These are phyloP conservation scores for Iris macrosiphon DNA, from an alignment of 106 monocot genomes.

Conservation along the genomic window DNA sequence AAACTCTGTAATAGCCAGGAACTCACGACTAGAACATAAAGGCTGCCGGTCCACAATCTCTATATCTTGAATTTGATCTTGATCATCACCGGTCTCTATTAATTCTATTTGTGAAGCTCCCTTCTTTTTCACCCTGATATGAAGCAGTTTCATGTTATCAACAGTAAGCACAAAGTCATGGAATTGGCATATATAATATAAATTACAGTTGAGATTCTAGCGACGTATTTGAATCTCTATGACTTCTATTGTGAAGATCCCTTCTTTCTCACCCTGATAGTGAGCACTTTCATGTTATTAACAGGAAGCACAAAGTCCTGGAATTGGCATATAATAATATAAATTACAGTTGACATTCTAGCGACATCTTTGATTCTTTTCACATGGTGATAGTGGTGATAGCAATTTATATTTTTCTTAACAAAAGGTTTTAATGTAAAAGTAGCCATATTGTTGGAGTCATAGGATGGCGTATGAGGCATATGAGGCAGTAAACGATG, in stretches of 20 bases:
- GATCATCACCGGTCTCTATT: constrained; percentile 13
- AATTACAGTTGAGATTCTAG: too few relatives aligned
- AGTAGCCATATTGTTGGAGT: too few relatives aligned
- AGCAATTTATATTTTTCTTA: too few relatives aligned
- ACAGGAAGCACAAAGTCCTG: too few relatives aligned
- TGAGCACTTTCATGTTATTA: too few relatives aligned
- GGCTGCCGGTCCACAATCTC: constrained; percentile 14
- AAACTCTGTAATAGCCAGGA: constrained; percentile 25
- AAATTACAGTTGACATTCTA: too few relatives aligned
- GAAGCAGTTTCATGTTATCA: neutral
- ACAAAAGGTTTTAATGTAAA: too few relatives aligned
- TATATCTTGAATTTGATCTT: constrained; percentile 6
- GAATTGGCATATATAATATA: neutral
- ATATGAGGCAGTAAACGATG: too few relatives aligned
- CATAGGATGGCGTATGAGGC: too few relatives aligned
- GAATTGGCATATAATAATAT: neutral
- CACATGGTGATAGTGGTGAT: too few relatives aligned
- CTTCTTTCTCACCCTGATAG: neutral
- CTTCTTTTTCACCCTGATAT: constrained; percentile 37
- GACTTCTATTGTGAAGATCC: neutral
- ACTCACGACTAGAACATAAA: neutral
- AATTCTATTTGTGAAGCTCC: constrained; percentile 1
- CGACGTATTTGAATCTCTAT: neutral
- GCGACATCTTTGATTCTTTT: too few relatives aligned
- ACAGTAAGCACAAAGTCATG: neutral